Percentiles rank a stretch among this genome's conserved stretches.
Evolutionary conservation across 805 yeast genomes (phyloP).

Genomic region (Wickerhamomyces silvicola): DNA sequence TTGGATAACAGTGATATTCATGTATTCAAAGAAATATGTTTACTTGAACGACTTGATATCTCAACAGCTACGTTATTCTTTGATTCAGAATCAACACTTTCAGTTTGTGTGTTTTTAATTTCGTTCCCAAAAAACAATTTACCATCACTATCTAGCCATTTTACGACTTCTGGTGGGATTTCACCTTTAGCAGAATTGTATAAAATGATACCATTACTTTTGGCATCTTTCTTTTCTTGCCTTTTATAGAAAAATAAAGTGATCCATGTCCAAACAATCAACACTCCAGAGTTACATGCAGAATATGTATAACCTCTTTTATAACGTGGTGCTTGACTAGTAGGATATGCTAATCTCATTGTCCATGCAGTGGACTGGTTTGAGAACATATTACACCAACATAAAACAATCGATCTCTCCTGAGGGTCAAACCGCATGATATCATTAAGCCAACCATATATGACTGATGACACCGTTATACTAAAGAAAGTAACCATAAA

Average conservation of each 20-base stretch:
- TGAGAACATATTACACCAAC: slow-evolving; percentile 42
- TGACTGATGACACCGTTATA: slow-evolving; percentile 54
- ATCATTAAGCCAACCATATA: slow-evolving; percentile 54
- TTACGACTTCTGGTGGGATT: slow-evolving; percentile 15
- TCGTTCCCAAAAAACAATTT: too few relatives aligned
- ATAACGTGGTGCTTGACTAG: slow-evolving; percentile 50
- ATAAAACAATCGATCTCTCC: slow-evolving; percentile 44
- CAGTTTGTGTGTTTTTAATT: too few relatives aligned
- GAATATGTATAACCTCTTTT: slow-evolving; percentile 46
- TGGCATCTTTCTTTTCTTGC: slow-evolving; percentile 31
- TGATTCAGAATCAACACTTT: too few relatives aligned
- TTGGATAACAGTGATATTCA: too few relatives aligned
- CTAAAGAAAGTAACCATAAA: slow-evolving; percentile 15
- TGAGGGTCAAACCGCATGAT: slow-evolving; percentile 49
- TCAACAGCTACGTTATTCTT: too few relatives aligned
- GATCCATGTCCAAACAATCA: slow-evolving; percentile 18
- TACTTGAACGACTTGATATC: too few relatives aligned
- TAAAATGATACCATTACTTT: slow-evolving; percentile 30
- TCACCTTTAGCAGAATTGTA: slow-evolving; percentile 21
- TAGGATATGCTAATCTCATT: slow-evolving; percentile 24
- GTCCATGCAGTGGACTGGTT: slow-evolving; percentile 50
- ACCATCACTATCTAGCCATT: slow-evolving; percentile 2
- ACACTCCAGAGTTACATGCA: slow-evolving; percentile 21
- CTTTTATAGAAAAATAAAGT: slow-evolving; percentile 29
- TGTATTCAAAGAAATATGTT: too few relatives aligned